These are phyloP conservation scores for Barnettozyma salicaria DNA, from an alignment of 805 yeast species.

Conservation along the genomic window DNA sequence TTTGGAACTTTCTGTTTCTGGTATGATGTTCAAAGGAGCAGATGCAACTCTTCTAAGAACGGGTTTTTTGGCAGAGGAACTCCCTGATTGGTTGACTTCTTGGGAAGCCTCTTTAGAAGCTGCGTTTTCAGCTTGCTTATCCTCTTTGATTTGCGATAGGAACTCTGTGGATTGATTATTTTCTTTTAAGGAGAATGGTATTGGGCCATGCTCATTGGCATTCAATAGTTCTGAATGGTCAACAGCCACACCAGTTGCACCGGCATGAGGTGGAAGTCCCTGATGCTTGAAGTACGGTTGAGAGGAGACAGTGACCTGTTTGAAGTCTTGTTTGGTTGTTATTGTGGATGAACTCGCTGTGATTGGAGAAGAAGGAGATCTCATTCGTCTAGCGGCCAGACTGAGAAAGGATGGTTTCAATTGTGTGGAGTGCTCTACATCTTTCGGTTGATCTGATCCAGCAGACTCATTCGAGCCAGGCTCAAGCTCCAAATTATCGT, in stretches of 20 bases:
- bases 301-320: conserved; percentile 21
- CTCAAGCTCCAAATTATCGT: conserved; percentile 9
- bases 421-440: background rate
- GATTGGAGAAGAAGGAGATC: conserved; percentile 31
- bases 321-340: conserved; percentile 5
- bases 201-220: conserved; percentile 24
- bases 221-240: conserved; percentile 7
- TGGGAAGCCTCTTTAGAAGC: background rate
- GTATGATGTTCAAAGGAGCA: conserved; percentile 59
- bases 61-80: conserved; percentile 16
- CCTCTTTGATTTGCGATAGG: conserved; percentile 28
- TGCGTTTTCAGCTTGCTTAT: conserved; percentile 12
- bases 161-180: conserved; percentile 23
- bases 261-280: conserved; percentile 51
- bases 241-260: conserved; percentile 11
- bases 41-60: conserved; percentile 73
- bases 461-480: too few species aligned
- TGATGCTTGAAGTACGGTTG: conserved; percentile 53
- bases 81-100: background rate
- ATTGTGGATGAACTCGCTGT: conserved; percentile 19
- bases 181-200: conserved; percentile 28
- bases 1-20: conserved; percentile 16
- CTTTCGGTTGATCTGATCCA: conserved; percentile 13
- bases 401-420: conserved; percentile 12
- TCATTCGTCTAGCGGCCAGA: conserved; percentile 26